Evolutionary conservation across 495 filamentous ascomycete species (phyloP).

Genomic region (Penicillium alfredii): DNA sequence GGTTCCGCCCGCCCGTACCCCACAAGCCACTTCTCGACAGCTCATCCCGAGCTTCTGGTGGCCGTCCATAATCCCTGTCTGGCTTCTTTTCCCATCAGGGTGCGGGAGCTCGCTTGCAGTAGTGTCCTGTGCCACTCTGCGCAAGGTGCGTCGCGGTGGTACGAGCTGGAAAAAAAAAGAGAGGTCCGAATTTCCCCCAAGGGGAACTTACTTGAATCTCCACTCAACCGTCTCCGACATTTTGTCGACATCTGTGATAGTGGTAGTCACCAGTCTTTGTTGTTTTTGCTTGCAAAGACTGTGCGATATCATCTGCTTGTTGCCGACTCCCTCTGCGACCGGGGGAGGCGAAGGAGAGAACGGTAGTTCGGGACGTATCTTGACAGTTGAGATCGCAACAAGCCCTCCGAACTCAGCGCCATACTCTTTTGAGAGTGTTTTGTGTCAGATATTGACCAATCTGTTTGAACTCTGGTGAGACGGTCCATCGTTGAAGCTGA

Average conservation of each 20-base stretch:
- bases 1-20: constrained; percentile 3
- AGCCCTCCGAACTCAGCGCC: no score
- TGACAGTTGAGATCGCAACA: not conserved
- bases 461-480: constrained; percentile 5
- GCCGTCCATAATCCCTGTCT: no score
- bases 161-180: constrained; percentile 12
- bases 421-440: constrained; percentile 3
- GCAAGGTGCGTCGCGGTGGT: constrained; percentile 10
- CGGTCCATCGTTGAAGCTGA: constrained; percentile 4
- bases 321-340: no score
- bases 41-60: no score
- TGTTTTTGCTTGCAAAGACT: no score
- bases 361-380: not conserved
- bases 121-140: constrained; percentile 10
- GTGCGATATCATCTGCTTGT: no score
- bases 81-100: not conserved
- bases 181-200: constrained; percentile 5
- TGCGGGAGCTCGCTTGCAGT: constrained; percentile 8
- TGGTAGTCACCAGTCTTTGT: no score
- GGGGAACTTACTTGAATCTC: no score
- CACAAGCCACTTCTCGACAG: constrained; percentile 3
- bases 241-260: no score
- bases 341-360: no score
- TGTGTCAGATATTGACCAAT: constrained; percentile 1
- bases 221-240: no score